A percentile compares a stretch with the other conserved stretches of the same genome.
Evolutionary conservation across 805 yeast genomes (phyloP).

Genomic region (Torulaspora microellipsoides): DNA sequence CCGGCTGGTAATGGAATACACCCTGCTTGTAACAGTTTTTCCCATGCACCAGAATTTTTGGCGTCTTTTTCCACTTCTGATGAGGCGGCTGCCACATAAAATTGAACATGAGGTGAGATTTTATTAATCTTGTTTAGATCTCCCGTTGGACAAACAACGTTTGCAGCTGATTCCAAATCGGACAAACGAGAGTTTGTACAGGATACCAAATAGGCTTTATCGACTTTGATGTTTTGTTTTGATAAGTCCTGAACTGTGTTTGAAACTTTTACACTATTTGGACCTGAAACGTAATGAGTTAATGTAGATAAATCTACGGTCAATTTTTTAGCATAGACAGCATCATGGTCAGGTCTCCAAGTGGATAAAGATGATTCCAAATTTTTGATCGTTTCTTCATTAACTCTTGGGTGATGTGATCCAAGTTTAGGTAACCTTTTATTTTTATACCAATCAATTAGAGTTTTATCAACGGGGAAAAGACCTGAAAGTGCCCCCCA

Average conservation of each 20-base stretch:
- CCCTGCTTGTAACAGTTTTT: conserved; percentile 83
- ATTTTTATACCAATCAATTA: conserved; percentile 71
- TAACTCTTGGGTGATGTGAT: conserved; percentile 81
- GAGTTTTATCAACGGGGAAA: conserved; percentile 87
- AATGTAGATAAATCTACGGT: conserved; percentile 73
- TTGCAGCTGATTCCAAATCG: conserved; percentile 93
- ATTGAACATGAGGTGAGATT: conserved; percentile 86
- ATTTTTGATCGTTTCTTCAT: conserved; percentile 49
- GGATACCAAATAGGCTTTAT: conserved; percentile 96
- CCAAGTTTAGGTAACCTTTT: conserved; percentile 47
- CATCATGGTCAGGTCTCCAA: conserved; percentile 61
- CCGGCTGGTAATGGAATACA: conserved; percentile 96
- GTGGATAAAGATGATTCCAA: conserved; percentile 15
- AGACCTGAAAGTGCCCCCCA: conserved; percentile 98
- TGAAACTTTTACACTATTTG: conserved; percentile 92
- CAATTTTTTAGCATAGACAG: conserved; percentile 84
- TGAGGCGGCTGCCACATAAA: conserved; percentile 97
- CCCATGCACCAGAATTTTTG: conserved; percentile 88
- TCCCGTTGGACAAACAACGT: conserved; percentile 51
- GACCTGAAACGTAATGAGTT: conserved; percentile 90
- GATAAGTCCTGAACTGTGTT: conserved; percentile 73
- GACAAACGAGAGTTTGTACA: conserved; percentile 94
- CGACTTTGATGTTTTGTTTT: conserved; percentile 64
- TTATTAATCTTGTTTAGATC: conserved; percentile 42
- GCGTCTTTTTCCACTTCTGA: conserved; percentile 91